Evolutionary conservation across 192 early-diverging fungal species (phyloP).

Genomic region (Lunasporangiospora selenospora): DNA sequence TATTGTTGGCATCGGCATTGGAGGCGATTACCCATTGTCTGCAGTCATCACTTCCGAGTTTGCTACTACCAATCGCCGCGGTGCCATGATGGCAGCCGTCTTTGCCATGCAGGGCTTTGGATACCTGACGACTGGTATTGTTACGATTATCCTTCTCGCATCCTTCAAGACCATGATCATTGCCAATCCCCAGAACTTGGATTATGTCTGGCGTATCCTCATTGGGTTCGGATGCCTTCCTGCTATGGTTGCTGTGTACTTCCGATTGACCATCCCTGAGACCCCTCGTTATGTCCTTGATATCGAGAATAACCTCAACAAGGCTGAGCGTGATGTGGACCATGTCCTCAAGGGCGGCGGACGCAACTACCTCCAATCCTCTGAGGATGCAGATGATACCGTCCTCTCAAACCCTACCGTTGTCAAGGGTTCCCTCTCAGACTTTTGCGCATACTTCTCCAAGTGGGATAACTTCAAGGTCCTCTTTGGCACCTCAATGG

Average conservation of each 20-base stretch:
- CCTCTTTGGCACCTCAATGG: constrained; percentile 69
- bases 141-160: constrained; percentile 76
- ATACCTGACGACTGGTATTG: constrained; percentile 80
- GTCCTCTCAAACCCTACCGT: constrained; percentile 16
- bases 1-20: constrained; percentile 91
- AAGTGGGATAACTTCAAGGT: constrained; percentile 74
- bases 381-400: constrained; percentile 28
- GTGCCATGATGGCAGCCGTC: constrained; percentile 78
- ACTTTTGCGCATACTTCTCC: constrained; percentile 68
- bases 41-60: constrained; percentile 95
- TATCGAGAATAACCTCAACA: constrained; percentile 41
- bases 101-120: constrained; percentile 97
- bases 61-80: constrained; percentile 78
- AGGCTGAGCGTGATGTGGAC: constrained; percentile 39
- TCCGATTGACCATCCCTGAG: constrained; percentile 90
- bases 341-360: constrained; percentile 31
- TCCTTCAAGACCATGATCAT: constrained; percentile 76
- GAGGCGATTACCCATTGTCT: constrained; percentile 95
- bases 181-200: constrained; percentile 69
- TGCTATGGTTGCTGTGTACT: constrained; percentile 85
- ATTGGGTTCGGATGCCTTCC: constrained; percentile 88
- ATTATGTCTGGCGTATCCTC: constrained; percentile 92
- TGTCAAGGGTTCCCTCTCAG: constrained; percentile 35
- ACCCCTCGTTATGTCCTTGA: constrained; percentile 79
- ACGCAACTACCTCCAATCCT: constrained; percentile 33